phyloP scores from a whole-genome alignment of 2,329 filamentous ascomycete genomes.

The Trichocomaceae sp. region DNA sequence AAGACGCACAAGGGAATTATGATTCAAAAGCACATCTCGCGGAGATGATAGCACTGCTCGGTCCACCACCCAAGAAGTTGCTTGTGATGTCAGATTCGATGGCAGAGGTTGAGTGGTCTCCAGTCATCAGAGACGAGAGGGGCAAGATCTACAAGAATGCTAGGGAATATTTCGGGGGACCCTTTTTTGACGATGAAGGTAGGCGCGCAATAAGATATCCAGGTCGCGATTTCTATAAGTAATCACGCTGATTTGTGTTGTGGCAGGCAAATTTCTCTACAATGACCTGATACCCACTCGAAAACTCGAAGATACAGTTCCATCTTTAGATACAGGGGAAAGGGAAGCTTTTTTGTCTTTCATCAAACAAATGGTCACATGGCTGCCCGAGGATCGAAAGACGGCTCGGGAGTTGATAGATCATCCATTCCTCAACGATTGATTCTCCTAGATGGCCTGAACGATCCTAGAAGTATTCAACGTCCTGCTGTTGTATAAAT shows the following conservation, averaged over 20 bases:
- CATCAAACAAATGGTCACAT: constrained; percentile 26
- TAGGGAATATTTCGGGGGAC: constrained; percentile 13
- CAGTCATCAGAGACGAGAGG: constrained; percentile 18
- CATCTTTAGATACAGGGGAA: constrained; percentile 23
- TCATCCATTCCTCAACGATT: constrained; percentile 28
- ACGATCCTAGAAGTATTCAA: no score
- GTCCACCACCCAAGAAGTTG: constrained; percentile 11
- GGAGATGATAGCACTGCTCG: constrained; percentile 17
- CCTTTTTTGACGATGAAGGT: constrained; percentile 8
- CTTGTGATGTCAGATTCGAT: constrained; percentile 25
- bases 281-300: constrained; percentile 15
- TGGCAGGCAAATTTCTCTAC: not conserved
- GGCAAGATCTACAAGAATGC: constrained; percentile 7
- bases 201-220: no score
- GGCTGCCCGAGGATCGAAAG: constrained; percentile 27
- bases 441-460: no score
- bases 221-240: no score
- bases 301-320: constrained; percentile 16
- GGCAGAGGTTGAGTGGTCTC: constrained; percentile 35
- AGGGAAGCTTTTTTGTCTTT: constrained; percentile 28
- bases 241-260: not conserved
- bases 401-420: constrained; percentile 28
- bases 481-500: no score
- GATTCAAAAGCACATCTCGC: constrained; percentile 16
- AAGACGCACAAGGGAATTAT: constrained; percentile 12